phyloP scores from a whole-genome alignment of 2,329 filamentous ascomycete species.

The Phialemonium atrogriseum region DNA sequence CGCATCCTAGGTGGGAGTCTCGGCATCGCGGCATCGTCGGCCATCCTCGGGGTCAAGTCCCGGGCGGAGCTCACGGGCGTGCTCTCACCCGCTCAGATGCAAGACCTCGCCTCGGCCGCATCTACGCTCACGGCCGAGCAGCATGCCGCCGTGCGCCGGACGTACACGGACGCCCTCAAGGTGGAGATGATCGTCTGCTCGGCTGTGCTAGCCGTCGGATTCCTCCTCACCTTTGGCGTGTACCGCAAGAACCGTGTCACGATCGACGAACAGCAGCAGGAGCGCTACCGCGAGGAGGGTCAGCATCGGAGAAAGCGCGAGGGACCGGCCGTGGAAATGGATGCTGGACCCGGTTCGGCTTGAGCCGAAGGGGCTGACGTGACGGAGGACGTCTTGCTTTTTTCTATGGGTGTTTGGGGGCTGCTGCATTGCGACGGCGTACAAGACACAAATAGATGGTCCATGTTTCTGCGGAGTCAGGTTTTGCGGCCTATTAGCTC shows the following conservation, averaged over 20 bases:
- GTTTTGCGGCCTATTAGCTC: too few species aligned
- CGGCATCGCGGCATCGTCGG: conserved; percentile 44
- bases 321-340: too few species aligned
- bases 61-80: conserved; percentile 19
- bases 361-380: too few species aligned
- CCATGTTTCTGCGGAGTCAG: too few species aligned
- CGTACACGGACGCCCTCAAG: conserved; percentile 36
- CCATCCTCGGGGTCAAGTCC: conserved; percentile 29
- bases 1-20: conserved; percentile 45
- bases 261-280: conserved; percentile 17
- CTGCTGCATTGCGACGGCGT: too few species aligned
- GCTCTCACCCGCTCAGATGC: conserved; percentile 19
- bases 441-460: too few species aligned
- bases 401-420: too few species aligned
- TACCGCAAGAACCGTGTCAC: conserved; percentile 25
- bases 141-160: conserved; percentile 22
- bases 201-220: conserved; percentile 28
- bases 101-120: conserved; percentile 9
- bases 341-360: too few species aligned
- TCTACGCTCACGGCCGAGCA: conserved; percentile 18
- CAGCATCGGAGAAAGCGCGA: too few species aligned
- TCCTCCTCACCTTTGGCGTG: conserved; percentile 30
- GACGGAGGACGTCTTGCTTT: too few species aligned
- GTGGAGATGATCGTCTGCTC: conserved; percentile 38
- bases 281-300: conserved; percentile 12